Percentiles rank a stretch among this genome's conserved stretches.
Conservation (phyloP, 2,329 filamentous ascomycete species). For the Hortaea werneckii region DNA sequence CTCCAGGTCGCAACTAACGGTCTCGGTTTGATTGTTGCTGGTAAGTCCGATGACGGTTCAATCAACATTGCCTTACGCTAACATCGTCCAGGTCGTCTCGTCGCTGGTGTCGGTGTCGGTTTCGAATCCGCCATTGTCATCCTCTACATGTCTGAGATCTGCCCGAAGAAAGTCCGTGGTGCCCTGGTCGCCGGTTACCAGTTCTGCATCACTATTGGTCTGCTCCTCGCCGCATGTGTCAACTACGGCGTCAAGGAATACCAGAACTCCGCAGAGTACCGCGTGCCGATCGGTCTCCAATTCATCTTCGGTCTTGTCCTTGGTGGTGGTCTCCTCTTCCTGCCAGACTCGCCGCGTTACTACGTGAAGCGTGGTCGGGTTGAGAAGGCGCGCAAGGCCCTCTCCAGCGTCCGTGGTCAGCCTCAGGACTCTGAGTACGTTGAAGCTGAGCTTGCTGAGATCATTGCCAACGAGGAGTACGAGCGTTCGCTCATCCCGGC, state of each 20-base stretch:
- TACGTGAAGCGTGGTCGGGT: conserved; percentile 69
- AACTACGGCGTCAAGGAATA: conserved; percentile 60
- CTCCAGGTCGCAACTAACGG: conserved; percentile 10
- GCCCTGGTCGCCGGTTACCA: conserved; percentile 75
- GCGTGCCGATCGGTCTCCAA: conserved; percentile 71
- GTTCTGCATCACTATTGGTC: conserved; percentile 70
- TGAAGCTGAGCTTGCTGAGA: conserved; percentile 69
- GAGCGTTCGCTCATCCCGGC: conserved; percentile 60
- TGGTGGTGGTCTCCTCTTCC: conserved; percentile 57
- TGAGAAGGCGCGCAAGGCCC: conserved; percentile 50
- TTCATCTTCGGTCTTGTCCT: conserved; percentile 73
- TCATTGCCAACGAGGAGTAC: conserved; percentile 82
- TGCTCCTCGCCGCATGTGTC: conserved; percentile 56
- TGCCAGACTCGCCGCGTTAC: conserved; percentile 79
- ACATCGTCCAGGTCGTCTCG: conserved; percentile 48
- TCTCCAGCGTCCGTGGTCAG: conserved; percentile 65
- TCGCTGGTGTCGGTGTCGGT: conserved; percentile 69
- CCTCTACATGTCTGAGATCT: conserved; percentile 78
- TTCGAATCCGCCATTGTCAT: conserved; percentile 74
- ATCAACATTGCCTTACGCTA: conserved; percentile 43
- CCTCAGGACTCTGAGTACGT: conserved; percentile 62
- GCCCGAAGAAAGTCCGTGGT: conserved; percentile 49
- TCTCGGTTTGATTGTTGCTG: not conserved
- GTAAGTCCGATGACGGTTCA: conserved; percentile 29
- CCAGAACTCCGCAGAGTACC: conserved; percentile 57